Conservation (phyloP, 192 early-diverging fungal species). For the Gaertneriomyces semiglobifer region DNA sequence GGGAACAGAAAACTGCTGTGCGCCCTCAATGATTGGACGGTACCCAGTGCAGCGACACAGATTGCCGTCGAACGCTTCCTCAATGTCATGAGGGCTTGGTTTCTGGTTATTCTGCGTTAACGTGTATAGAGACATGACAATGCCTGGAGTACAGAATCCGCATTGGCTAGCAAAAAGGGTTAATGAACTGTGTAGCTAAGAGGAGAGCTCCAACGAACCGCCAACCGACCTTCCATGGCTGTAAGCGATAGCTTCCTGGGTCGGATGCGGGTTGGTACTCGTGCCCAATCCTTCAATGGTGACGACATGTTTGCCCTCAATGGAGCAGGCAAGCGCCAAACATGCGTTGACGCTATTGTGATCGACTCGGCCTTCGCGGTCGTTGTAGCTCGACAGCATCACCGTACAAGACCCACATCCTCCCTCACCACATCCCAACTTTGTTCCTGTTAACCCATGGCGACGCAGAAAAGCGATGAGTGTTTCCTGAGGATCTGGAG, state of each 20-base stretch:
- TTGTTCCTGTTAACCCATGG: conserved; percentile 54
- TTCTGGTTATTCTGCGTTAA: conserved; percentile 68
- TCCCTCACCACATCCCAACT: conserved; percentile 72
- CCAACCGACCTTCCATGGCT: conserved; percentile 50
- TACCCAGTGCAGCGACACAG: conserved; percentile 92
- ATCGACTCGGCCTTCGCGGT: neutral
- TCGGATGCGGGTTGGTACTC: conserved; percentile 60
- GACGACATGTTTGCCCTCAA: conserved; percentile 79
- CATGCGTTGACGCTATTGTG: conserved; percentile 63
- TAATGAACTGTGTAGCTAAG: neutral
- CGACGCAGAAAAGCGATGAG: conserved; percentile 35
- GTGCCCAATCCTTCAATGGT: conserved; percentile 79
- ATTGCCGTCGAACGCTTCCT: conserved; percentile 83
- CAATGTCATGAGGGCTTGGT: conserved; percentile 69
- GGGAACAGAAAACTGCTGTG: conserved; percentile 51
- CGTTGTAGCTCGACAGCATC: conserved; percentile 62
- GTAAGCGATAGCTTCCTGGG: conserved; percentile 72
- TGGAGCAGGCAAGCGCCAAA: conserved; percentile 64
- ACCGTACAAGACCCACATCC: conserved; percentile 75
- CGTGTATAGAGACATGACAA: conserved; percentile 84
- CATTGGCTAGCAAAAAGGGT: conserved; percentile 53
- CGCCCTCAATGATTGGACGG: conserved; percentile 79
- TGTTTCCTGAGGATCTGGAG: conserved; percentile 19
- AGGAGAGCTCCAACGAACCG: too few species aligned
- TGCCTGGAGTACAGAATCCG: conserved; percentile 89